Evolutionary conservation across 1,284 basidiomycete species (phyloP), one percentile per base, ranked within the genome.

Genomic region (Caloboletus firmus): DNA sequence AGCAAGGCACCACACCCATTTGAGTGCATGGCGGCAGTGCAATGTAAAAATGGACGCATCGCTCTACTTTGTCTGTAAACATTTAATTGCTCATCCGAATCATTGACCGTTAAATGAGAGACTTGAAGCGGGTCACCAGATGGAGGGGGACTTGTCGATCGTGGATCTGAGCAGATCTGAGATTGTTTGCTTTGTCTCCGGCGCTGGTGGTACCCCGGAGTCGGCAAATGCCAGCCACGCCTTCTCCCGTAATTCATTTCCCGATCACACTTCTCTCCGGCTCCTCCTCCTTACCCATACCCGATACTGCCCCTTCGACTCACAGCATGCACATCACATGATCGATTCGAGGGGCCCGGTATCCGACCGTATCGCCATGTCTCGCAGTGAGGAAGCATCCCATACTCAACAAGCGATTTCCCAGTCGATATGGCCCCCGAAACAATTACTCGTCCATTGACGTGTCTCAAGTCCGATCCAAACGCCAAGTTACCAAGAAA

Each of bases 111-210:
- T 24, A 44, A 17, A 22, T 24, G 30, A 4, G 32, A 11, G 15
- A 11, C 34, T 24, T n/a, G 32, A 28, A 20, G 50, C 26, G 24
- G 11, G 30, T n/a, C n/a, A 48, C 35, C 52, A 53, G 31, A 45
- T 24, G 47, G 32, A 50, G 32, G 46, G 30, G 32, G 34, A 49
- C 31, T 11, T 11, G 45, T 45, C 22, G 63, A 68, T 66, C 59
- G 28, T 9, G 13, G 54, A 64, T 64, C 56, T 45, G 11, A 5
- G 9, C 12, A 18, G 54, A 72, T 72, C 70, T 70, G 4, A 72
- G 67, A 69, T 69, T 59, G 57, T 63, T 70, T 66, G 26, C 44
- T 66, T 65, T 70, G 67, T 58, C 45, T 64, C 66, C 67, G 67
- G 67, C 57, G 55, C 63, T 70, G 64, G 52, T 45, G 51, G 67